These are phyloP conservation scores for Sugiyamaella lignohabitans DNA, from an alignment of 805 yeast genomes.

Conservation along the genomic window DNA sequence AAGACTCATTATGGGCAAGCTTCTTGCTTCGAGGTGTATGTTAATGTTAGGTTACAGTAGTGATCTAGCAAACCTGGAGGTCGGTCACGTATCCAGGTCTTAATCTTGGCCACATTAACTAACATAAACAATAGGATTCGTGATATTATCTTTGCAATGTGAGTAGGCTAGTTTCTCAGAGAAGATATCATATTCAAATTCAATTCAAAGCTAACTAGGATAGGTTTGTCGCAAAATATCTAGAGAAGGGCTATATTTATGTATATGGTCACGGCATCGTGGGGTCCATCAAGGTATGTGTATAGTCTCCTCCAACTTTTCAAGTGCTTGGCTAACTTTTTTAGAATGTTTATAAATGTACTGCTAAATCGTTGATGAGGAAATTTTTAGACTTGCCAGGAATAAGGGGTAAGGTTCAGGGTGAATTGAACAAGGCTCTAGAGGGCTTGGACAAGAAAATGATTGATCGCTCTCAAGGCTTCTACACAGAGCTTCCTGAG, in stretches of 20 bases:
- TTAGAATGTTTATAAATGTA: neutral
- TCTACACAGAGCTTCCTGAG: constrained; percentile 44
- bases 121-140: no score
- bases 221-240: neutral
- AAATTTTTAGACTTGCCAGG: constrained; percentile 39
- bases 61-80: no score
- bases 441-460: constrained; percentile 49
- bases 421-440: constrained; percentile 48
- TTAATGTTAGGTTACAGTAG: no score
- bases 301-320: no score
- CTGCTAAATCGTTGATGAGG: neutral
- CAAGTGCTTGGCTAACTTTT: neutral
- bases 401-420: constrained; percentile 49
- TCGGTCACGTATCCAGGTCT: no score
- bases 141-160: neutral
- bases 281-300: neutral
- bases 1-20: neutral
- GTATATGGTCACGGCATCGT: neutral
- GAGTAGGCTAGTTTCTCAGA: neutral
- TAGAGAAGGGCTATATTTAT: neutral
- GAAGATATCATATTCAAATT: neutral
- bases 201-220: neutral
- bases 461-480: constrained; percentile 45
- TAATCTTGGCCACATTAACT: no score
- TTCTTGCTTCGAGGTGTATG: neutral